These are phyloP conservation scores for Galerina sulciceps DNA, from an alignment of 768 basidiomycete genomes.

Conservation along the genomic window DNA sequence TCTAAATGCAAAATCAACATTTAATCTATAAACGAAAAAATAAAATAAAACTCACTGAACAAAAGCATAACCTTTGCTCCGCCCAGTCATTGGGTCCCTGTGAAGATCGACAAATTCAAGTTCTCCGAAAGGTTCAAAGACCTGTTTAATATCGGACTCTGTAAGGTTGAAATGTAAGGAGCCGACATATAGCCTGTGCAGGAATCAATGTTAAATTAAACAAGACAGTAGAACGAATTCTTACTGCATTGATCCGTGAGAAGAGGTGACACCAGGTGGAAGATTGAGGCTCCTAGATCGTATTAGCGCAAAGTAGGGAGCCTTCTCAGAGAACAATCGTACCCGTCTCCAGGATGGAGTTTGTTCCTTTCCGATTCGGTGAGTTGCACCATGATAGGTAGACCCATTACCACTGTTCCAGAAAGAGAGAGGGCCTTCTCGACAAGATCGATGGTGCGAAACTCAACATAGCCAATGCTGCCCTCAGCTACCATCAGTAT, in stretches of 20 bases:
- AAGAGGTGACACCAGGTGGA: conserved; percentile 82
- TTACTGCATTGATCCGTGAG: conserved; percentile 85
- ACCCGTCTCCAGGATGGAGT: conserved; percentile 89
- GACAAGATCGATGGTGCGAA: conserved; percentile 88
- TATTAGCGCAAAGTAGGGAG: conserved; percentile 14
- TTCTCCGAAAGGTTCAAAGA: conserved; percentile 98
- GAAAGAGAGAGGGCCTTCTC: conserved; percentile 88
- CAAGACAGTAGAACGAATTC: conserved; percentile 28
- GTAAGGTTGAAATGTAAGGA: conserved; percentile 97
- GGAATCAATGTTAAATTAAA: not conserved
- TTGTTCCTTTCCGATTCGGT: conserved; percentile 97
- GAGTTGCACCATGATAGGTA: conserved; percentile 95
- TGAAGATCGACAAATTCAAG: conserved; percentile 98
- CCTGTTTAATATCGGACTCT: conserved; percentile 97
- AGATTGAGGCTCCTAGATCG: conserved; percentile 71
- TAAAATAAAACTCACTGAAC: conserved; percentile 73
- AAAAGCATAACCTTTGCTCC: conserved; percentile 98
- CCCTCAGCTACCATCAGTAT: conserved; percentile 4
- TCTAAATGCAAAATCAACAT: conserved; percentile 39
- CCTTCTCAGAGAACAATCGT: conserved; percentile 28
- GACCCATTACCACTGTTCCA: conserved; percentile 97
- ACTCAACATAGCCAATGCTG: conserved; percentile 98
- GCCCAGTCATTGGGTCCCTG: conserved; percentile 90
- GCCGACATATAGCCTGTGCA: conserved; percentile 87
- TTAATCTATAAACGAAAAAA: not conserved